These are phyloP conservation scores for Neonectria magnoliae DNA, from an alignment of 2,329 filamentous ascomycete genomes.

Conservation along the genomic window DNA sequence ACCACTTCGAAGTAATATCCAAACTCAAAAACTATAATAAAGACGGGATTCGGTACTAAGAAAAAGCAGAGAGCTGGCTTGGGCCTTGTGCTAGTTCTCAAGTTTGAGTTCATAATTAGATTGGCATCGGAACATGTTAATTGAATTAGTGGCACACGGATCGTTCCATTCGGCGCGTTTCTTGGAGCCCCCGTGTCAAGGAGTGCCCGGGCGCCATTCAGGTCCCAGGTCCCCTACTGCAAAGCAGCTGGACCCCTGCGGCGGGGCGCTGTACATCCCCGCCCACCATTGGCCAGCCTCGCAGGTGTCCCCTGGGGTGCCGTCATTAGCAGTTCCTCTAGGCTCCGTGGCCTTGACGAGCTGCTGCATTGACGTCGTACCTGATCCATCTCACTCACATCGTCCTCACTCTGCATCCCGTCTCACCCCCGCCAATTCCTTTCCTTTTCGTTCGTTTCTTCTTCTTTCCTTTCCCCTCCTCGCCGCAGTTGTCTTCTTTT, in stretches of 20 bases:
- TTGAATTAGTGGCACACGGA: too few species aligned
- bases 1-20: too few species aligned
- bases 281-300: neutral
- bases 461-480: neutral
- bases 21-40: too few species aligned
- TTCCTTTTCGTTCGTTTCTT: neutral
- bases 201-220: too few species aligned
- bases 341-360: neutral
- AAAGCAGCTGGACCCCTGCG: neutral
- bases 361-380: neutral
- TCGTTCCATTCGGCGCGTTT: too few species aligned
- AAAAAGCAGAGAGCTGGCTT: too few species aligned
- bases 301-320: neutral
- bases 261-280: neutral
- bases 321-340: neutral
- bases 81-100: too few species aligned
- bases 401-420: neutral
- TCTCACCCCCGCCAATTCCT: neutral
- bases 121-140: too few species aligned
- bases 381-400: neutral
- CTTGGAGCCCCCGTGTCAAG: too few species aligned
- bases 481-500: slow-evolving; percentile 1
- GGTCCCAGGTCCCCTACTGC: neutral
- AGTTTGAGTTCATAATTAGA: too few species aligned
- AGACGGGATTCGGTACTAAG: too few species aligned